Conservation (phyloP, 768 basidiomycete genomes). For the Lyophyllum decastes region DNA sequence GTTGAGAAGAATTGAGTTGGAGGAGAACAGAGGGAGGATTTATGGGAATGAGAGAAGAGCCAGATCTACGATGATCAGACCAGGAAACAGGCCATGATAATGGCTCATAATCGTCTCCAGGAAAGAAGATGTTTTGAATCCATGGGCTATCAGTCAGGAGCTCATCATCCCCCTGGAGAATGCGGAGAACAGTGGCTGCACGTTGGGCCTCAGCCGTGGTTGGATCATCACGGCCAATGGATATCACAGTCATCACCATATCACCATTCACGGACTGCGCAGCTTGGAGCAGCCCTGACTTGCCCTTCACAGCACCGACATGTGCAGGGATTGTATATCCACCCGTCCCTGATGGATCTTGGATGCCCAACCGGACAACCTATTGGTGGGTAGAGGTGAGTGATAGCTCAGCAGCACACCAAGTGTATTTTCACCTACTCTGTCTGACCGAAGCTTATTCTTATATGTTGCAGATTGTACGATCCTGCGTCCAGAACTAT, state of each 20-base stretch:
- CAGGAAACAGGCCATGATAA: constrained; percentile 44
- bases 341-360: constrained; percentile 32
- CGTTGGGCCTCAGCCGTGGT: constrained; percentile 59
- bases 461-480: constrained; percentile 40
- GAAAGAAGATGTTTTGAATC: constrained; percentile 52
- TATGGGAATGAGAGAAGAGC: background rate
- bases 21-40: constrained; percentile 4
- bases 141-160: constrained; percentile 44
- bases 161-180: constrained; percentile 41
- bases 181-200: constrained; percentile 38
- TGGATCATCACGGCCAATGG: constrained; percentile 55
- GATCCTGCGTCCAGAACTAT: constrained; percentile 24
- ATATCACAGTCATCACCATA: constrained; percentile 39
- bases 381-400: background rate
- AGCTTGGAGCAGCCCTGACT: constrained; percentile 26
- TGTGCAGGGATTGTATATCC: constrained; percentile 42
- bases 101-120: constrained; percentile 16
- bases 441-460: constrained; percentile 29
- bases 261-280: constrained; percentile 24
- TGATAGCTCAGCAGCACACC: background rate
- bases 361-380: constrained; percentile 8
- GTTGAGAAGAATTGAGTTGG: constrained; percentile 48
- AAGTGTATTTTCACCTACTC: constrained; percentile 32
- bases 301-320: constrained; percentile 45
- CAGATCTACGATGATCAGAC: constrained; percentile 15